phyloP scores from a whole-genome alignment of 495 filamentous ascomycete genomes.

The Penicillium steckii region DNA sequence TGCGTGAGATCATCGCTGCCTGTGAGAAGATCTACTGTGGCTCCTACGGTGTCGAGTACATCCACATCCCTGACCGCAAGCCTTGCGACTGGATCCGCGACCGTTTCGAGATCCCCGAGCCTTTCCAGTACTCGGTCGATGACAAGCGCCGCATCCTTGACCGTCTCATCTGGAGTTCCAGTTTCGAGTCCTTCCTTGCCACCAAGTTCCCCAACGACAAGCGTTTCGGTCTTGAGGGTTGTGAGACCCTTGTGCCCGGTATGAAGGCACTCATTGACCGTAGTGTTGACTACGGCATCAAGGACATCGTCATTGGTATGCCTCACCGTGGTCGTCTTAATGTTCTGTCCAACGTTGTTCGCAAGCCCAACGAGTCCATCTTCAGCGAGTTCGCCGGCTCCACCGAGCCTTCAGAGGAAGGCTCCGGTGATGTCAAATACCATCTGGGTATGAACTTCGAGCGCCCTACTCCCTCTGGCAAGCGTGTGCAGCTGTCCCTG shows the following conservation, averaged over 20 bases:
- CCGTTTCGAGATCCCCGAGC: slow-evolving; percentile 87
- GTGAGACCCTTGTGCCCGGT: slow-evolving; percentile 92
- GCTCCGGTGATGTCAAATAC: slow-evolving; percentile 98
- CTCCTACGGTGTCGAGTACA: slow-evolving; percentile 94
- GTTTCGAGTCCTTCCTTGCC: slow-evolving; percentile 89
- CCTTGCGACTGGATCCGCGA: slow-evolving; percentile 98
- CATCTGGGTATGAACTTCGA: slow-evolving; percentile 99
- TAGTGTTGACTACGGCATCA: slow-evolving; percentile 96
- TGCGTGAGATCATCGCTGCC: slow-evolving; percentile 87
- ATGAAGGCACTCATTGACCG: slow-evolving; percentile 99
- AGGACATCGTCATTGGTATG: slow-evolving; percentile 99
- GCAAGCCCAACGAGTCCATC: slow-evolving; percentile 98
- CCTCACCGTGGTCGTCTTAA: slow-evolving; percentile 98
- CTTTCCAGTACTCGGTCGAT: slow-evolving; percentile 93
- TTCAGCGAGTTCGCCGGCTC: slow-evolving; percentile 97
- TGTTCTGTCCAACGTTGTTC: slow-evolving; percentile 95
- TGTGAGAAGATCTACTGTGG: slow-evolving; percentile 97
- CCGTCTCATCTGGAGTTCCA: slow-evolving; percentile 96
- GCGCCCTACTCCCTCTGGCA: slow-evolving; percentile 94
- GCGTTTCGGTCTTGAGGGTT: slow-evolving; percentile 96
- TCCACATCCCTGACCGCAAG: slow-evolving; percentile 95
- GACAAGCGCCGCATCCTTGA: slow-evolving; percentile 97
- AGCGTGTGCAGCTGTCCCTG: slow-evolving; percentile 95
- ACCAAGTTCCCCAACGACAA: slow-evolving; percentile 99
- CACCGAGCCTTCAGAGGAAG: slow-evolving; percentile 85